These are phyloP conservation scores for Podila verticillata DNA, from an alignment of 192 early-diverging fungal species.

Conservation along the genomic window DNA sequence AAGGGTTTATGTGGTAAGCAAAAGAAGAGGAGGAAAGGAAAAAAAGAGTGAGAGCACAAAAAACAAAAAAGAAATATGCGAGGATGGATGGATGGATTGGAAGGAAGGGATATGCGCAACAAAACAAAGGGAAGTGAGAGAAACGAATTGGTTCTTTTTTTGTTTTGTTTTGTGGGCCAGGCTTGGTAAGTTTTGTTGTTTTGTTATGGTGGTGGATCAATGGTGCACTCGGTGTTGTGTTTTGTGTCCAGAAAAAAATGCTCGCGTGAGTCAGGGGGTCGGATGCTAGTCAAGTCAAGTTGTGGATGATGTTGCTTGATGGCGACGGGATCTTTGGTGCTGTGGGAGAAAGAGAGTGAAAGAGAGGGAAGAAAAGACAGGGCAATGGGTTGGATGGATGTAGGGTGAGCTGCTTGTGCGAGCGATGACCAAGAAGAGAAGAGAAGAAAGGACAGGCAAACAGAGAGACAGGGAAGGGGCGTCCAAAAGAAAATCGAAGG, in stretches of 20 bases:
- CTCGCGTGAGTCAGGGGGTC: background rate
- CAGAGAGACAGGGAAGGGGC: slow-evolving; percentile 5
- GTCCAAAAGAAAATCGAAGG: background rate
- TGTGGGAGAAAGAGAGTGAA: background rate
- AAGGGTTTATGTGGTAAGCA: background rate
- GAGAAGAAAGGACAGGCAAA: background rate
- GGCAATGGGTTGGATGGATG: background rate
- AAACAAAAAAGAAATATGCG: background rate
- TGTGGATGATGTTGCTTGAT: no score
- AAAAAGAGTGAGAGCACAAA: background rate
- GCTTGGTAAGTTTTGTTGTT: no score
- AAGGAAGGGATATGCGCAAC: background rate
- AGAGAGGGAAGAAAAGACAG: background rate
- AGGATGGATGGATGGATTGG: background rate
- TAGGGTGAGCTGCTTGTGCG: background rate
- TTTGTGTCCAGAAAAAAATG: background rate
- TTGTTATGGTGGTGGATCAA: background rate
- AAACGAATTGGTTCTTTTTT: no score
- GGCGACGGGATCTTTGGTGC: background rate
- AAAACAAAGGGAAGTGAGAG: background rate
- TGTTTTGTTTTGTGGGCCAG: no score
- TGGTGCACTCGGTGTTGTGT: slow-evolving; percentile 1
- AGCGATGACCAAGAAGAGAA: no score
- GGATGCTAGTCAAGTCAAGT: background rate
- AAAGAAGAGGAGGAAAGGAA: background rate